Conservation (phyloP, 2,329 filamentous ascomycete genomes). For the Aspergillus glaucus region DNA sequence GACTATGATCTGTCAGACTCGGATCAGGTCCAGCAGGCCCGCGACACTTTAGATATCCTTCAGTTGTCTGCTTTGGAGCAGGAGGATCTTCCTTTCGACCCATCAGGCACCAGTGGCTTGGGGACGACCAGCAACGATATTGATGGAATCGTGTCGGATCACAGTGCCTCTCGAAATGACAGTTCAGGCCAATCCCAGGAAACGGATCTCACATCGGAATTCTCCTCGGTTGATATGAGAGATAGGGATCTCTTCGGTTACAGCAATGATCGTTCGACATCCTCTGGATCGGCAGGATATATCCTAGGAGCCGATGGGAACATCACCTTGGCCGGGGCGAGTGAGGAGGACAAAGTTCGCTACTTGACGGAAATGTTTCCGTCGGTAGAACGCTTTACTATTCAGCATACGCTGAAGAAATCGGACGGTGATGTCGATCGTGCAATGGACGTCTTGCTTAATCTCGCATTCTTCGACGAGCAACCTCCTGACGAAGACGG, state of each 20-base stretch:
- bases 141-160: constrained; percentile 20
- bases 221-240: constrained; percentile 34
- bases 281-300: constrained; percentile 17
- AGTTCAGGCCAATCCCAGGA: constrained; percentile 36
- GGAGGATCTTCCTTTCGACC: constrained; percentile 61
- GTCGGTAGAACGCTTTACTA: constrained; percentile 58
- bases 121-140: constrained; percentile 18
- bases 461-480: constrained; percentile 69
- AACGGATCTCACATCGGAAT: constrained; percentile 45
- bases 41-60: constrained; percentile 57
- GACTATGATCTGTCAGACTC: constrained; percentile 62
- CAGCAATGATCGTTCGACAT: constrained; percentile 10
- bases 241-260: constrained; percentile 4
- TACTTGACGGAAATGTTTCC: constrained; percentile 67
- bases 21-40: constrained; percentile 49
- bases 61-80: constrained; percentile 67
- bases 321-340: constrained; percentile 22
- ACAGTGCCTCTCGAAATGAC: constrained; percentile 22
- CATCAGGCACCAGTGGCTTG: constrained; percentile 60
- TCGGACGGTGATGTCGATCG: constrained; percentile 59
- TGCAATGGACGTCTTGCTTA: constrained; percentile 75
- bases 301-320: constrained; percentile 23
- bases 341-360: constrained; percentile 54
- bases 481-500: constrained; percentile 48
- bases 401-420: constrained; percentile 62